Evolutionary conservation across 2,329 filamentous ascomycete species (phyloP), one percentile per base, ranked within the genome.

Genomic region (Mollisia scopiformis): DNA sequence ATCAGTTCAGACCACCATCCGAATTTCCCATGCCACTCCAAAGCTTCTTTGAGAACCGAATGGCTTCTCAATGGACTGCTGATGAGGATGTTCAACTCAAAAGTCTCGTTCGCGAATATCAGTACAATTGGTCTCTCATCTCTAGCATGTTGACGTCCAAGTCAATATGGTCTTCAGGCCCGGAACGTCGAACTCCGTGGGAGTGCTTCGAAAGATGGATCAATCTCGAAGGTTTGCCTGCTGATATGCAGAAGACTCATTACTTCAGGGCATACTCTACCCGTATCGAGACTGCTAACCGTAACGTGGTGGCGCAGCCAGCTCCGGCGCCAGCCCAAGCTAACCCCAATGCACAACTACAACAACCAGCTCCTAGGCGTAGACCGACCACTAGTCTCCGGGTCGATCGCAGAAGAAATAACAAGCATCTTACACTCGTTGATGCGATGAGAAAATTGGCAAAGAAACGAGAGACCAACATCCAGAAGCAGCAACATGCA

Each of bases 171-270:
- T 84, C 87, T n/a, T 94, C 93, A 21, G 92, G 92, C 1, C 88
- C 92, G 11, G 94, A 98, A 73, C 85, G 95, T 63, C 86, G 95
- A 51, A 98, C 94, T 2, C 93, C 94, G 0, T 99, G 95, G 95
- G 95, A 99, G 77, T 99, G 95, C 73, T 99, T 99, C 70, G 95
- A 99, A 76, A 86, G 95, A 46, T 99, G 94, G 94, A 90, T 97
- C 57, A 88, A 91, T 68, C 80, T 98, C 13, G 95, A 98, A 77
- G 93, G 93, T 1, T 80, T 97, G 37, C 94, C 95, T 4, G 86
- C 89, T 11, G 95, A 99, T 66, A 96, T 98, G 89, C 88, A 90
- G 19, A 97, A 97, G 78, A 97, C 92, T 0, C 90, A 93, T 47
- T 99, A 98, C 74, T 99, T 98, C 82, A 92, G 93, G 71, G 77